Conservation (phyloP, 768 basidiomycete species). For the Tephrocybe sp. region DNA sequence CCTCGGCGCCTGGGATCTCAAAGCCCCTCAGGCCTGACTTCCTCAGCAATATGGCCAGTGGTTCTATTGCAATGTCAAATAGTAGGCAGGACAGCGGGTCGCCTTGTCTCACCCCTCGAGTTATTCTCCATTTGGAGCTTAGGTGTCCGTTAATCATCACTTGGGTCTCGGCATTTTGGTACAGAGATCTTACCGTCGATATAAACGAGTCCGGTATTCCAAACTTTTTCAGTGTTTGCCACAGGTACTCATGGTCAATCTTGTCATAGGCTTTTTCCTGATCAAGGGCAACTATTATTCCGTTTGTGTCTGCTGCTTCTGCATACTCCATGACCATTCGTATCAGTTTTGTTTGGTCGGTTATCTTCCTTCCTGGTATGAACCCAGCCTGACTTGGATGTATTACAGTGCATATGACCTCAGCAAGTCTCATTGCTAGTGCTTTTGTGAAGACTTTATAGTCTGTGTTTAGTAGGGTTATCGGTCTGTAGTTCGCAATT, state of each 20-base stretch:
- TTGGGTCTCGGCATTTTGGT: slow-evolving; percentile 4
- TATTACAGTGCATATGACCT: slow-evolving; percentile 12
- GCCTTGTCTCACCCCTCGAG: slow-evolving; percentile 30
- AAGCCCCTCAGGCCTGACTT: slow-evolving; percentile 27
- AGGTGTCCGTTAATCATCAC: slow-evolving; percentile 6
- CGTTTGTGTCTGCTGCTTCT: slow-evolving; percentile 22
- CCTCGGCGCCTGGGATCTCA: slow-evolving; percentile 15
- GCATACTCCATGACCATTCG: slow-evolving; percentile 22
- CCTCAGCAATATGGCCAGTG: too few species aligned
- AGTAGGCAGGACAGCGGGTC: slow-evolving; percentile 39
- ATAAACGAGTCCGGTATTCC: too few species aligned
- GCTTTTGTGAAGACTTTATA: slow-evolving; percentile 37
- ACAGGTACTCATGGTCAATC: slow-evolving; percentile 28
- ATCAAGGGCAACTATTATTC: slow-evolving; percentile 20
- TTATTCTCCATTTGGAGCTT: slow-evolving; percentile 8
- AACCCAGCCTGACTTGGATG: slow-evolving; percentile 43
- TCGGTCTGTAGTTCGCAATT: slow-evolving; percentile 34
- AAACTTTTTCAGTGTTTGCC: slow-evolving; percentile 11
- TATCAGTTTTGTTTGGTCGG: slow-evolving; percentile 28
- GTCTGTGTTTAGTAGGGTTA: slow-evolving; percentile 35
- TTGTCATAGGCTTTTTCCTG: too few species aligned
- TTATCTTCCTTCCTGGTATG: slow-evolving; percentile 27
- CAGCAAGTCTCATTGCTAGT: slow-evolving; percentile 16
- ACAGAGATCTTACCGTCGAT: slow-evolving; percentile 9
- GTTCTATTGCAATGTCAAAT: too few species aligned